Percentiles rank a stretch among this genome's conserved stretches.
Conservation (phyloP, 768 basidiomycete species). For the Rhizopogon vinicolor region DNA sequence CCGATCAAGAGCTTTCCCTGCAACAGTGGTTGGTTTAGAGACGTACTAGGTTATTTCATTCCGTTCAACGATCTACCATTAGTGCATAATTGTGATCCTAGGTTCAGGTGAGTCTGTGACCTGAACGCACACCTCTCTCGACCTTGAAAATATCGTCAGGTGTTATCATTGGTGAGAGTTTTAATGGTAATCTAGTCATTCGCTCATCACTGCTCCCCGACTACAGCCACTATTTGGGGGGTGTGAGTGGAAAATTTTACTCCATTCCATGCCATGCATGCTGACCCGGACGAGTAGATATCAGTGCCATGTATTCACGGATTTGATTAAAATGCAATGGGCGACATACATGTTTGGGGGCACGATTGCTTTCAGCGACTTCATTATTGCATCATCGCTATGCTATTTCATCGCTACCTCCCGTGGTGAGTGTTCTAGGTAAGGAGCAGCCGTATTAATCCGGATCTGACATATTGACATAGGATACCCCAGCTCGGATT, state of each 20-base stretch:
- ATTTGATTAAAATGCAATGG: neutral
- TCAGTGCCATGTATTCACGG: neutral
- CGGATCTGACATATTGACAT: neutral
- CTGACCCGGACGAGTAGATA: neutral
- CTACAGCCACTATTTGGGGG: neutral
- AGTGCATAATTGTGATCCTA: neutral
- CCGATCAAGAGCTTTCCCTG: neutral
- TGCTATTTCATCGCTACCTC: neutral
- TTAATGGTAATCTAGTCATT: neutral
- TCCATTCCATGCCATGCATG: neutral
- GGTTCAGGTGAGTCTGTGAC: neutral
- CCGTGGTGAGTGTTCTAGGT: neutral
- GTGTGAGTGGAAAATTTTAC: neutral
- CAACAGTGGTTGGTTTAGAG: neutral
- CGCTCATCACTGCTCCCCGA: no score
- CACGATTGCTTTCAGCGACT: neutral
- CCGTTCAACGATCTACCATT: neutral
- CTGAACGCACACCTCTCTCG: no score
- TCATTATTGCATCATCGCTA: neutral
- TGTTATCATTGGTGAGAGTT: neutral
- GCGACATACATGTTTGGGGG: neutral
- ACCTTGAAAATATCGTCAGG: neutral
- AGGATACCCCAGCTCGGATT: neutral
- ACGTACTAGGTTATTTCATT: neutral
- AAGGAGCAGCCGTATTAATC: neutral